Evolutionary conservation across 78 protist species (phyloP).

Genomic region (Emiliania huxleyi): DNA sequence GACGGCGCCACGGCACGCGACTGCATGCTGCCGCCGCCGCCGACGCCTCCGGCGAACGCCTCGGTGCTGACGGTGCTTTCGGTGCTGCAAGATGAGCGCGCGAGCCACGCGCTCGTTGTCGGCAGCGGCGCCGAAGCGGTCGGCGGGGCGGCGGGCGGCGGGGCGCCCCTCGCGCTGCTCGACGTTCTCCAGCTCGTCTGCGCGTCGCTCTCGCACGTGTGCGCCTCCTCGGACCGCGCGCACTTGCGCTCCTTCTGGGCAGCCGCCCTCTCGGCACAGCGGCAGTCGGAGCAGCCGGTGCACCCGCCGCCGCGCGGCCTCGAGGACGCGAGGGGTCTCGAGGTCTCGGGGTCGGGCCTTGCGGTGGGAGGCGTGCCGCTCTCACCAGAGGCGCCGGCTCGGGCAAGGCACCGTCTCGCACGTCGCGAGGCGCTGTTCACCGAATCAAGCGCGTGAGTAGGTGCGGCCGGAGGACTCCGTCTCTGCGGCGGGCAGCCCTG

Average conservation of each 20-base stretch:
- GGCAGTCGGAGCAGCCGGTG: background rate
- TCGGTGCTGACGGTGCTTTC: background rate
- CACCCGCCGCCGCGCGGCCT: background rate
- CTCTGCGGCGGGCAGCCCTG: background rate
- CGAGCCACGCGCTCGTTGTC: background rate
- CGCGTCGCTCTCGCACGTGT: background rate
- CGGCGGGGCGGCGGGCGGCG: background rate
- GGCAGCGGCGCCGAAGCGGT: too few relatives aligned
- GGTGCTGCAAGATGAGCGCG: background rate
- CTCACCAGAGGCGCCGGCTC: too few relatives aligned
- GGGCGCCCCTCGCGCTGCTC: background rate
- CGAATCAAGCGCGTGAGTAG: too few relatives aligned
- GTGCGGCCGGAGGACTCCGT: background rate
- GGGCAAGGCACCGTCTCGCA: too few relatives aligned
- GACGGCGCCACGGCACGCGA: background rate
- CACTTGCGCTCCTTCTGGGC: background rate
- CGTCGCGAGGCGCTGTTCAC: too few relatives aligned
- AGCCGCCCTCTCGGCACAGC: background rate
- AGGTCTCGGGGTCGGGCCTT: too few relatives aligned
- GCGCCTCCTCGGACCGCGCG: background rate
- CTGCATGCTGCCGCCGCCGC: background rate
- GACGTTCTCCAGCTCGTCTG: background rate
- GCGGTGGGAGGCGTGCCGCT: too few relatives aligned
- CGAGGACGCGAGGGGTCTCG: too few relatives aligned
- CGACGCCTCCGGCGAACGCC: background rate